These are phyloP conservation scores for Ceratocystis cacaofunesta DNA, from an alignment of 2,329 filamentous ascomycete genomes.

Conservation along the genomic window DNA sequence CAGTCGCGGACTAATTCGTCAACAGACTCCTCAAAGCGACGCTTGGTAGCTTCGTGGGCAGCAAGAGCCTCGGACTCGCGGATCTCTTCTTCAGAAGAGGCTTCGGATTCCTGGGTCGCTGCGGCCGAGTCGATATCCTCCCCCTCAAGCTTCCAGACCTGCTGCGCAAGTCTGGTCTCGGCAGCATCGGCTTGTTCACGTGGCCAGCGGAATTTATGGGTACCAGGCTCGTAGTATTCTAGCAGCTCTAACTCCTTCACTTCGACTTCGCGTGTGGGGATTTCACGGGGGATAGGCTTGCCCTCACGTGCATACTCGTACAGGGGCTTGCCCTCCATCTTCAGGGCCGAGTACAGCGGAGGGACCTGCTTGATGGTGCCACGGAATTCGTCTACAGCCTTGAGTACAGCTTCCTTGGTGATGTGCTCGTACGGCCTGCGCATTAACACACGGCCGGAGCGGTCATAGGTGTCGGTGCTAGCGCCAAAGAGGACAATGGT, in stretches of 20 bases:
- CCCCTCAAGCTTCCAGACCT: constrained; percentile 49
- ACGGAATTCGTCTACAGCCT: constrained; percentile 57
- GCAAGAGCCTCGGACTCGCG: constrained; percentile 40
- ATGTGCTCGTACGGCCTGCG: constrained; percentile 65
- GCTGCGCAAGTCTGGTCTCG: constrained; percentile 63
- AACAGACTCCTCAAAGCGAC: constrained; percentile 42
- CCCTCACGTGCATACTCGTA: constrained; percentile 94
- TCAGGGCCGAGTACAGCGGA: constrained; percentile 82
- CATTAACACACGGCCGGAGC: constrained; percentile 66
- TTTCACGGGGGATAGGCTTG: constrained; percentile 69
- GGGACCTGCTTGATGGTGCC: constrained; percentile 82
- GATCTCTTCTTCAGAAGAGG: constrained; percentile 36
- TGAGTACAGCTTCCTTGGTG: constrained; percentile 62
- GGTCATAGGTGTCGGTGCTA: constrained; percentile 84
- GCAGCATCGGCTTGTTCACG: constrained; percentile 58
- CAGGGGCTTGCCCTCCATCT: constrained; percentile 82
- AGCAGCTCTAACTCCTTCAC: constrained; percentile 64
- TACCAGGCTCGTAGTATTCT: constrained; percentile 72
- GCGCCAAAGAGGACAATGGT: constrained; percentile 79
- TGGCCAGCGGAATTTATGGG: constrained; percentile 67
- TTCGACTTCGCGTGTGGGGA: constrained; percentile 64
- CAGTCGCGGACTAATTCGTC: constrained; percentile 41
- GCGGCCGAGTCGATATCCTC: constrained; percentile 25
- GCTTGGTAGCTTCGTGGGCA: constrained; percentile 42
- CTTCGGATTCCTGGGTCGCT: constrained; percentile 30